A percentile compares a stretch with the other conserved stretches of the same genome.
Evolutionary conservation across 257 asterid genomes (phyloP).

Genomic region (Solanum dulcamara): DNA sequence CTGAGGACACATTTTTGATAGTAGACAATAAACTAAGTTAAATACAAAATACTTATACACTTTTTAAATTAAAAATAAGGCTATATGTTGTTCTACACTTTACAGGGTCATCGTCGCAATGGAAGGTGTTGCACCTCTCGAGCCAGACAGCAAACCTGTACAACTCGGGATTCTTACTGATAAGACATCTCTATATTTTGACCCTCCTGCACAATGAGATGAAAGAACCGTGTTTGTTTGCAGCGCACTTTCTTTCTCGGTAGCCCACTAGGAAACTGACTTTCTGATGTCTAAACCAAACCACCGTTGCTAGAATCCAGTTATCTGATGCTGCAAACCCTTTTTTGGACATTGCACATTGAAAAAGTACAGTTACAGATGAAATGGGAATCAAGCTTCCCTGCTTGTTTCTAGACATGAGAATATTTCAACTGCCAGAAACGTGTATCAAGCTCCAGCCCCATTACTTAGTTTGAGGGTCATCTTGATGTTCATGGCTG

Average conservation of each 20-base stretch:
- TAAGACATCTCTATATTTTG: background rate
- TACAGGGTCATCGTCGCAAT: background rate
- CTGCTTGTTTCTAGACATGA: background rate
- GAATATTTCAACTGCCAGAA: background rate
- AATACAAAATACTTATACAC: background rate
- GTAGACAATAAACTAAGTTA: background rate
- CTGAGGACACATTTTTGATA: background rate
- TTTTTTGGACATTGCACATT: background rate
- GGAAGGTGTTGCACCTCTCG: background rate
- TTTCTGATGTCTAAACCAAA: background rate
- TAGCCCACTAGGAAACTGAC: background rate
- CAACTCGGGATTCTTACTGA: background rate
- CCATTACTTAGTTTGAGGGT: slow-evolving; percentile 53
- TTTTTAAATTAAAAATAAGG: background rate
- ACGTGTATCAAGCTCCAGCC: slow-evolving; percentile 25
- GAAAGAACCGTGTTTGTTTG: background rate
- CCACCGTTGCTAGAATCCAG: background rate
- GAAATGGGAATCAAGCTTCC: background rate
- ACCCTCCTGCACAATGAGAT: background rate
- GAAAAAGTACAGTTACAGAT: background rate
- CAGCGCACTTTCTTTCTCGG: background rate
- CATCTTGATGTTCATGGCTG: slow-evolving; percentile 90
- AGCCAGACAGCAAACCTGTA: background rate
- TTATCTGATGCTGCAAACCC: background rate
- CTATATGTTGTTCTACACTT: background rate